Conservation (phyloP, 2,329 filamentous ascomycete species). For the Bipolaris zeicola region DNA sequence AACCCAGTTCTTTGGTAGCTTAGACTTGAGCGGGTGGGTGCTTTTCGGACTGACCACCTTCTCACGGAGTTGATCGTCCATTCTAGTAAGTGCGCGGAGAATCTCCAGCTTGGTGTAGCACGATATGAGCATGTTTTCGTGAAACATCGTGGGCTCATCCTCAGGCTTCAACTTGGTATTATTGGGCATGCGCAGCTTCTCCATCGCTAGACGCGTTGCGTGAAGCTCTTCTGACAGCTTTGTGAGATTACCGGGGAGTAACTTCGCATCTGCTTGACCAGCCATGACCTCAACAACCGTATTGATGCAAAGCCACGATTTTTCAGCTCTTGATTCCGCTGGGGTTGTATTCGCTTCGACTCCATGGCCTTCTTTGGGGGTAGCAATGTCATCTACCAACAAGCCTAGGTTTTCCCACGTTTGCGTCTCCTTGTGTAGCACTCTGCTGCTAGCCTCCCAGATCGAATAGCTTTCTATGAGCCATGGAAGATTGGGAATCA, state of each 20-base stretch:
- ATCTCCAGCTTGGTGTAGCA: constrained; percentile 35
- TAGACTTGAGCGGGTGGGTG: constrained; percentile 20
- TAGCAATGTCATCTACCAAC: not conserved
- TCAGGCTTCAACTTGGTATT: constrained; percentile 13
- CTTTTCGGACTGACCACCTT: constrained; percentile 25
- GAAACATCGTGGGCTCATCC: constrained; percentile 26
- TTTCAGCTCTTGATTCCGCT: constrained; percentile 3
- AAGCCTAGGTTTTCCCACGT: not conserved
- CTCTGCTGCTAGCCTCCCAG: constrained; percentile 15
- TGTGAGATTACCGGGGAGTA: not conserved
- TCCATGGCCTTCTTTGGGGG: not conserved
- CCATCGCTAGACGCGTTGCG: constrained; percentile 18
- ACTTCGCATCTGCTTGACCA: not conserved
- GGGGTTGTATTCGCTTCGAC: not conserved
- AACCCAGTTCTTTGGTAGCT: constrained; percentile 24
- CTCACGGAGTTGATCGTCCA: constrained; percentile 22
- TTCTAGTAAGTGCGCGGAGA: constrained; percentile 20
- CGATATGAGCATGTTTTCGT: constrained; percentile 31
- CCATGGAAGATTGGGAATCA: constrained; percentile 14
- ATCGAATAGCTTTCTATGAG: constrained; percentile 11
- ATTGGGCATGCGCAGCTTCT: constrained; percentile 14
- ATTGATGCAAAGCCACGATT: constrained; percentile 2
- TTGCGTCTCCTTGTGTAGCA: constrained; percentile 19
- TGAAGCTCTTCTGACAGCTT: constrained; percentile 5
- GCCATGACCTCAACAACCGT: not conserved